Conservation (phyloP, 2,329 filamentous ascomycete genomes). For the Fusarium sp. region DNA sequence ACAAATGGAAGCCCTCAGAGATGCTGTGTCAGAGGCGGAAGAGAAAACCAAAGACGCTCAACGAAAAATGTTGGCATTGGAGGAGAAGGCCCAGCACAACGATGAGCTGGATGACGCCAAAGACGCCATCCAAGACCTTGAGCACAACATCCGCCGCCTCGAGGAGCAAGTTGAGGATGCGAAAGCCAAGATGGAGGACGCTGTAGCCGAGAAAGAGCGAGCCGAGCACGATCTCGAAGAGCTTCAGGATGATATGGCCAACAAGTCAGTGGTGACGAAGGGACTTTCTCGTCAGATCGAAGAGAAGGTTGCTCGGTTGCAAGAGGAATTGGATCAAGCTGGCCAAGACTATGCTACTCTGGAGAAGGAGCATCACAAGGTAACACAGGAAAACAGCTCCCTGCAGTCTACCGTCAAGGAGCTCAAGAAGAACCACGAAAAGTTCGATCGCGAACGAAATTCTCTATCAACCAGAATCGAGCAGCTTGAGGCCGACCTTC, state of each 20-base stretch:
- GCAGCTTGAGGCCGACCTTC: conserved; percentile 67
- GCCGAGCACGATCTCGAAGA: conserved; percentile 70
- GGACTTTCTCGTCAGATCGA: conserved; percentile 79
- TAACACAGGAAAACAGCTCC: conserved; percentile 57
- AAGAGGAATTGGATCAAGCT: conserved; percentile 69
- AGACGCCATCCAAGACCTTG: conserved; percentile 68
- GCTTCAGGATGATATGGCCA: conserved; percentile 79
- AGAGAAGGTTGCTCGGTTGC: conserved; percentile 72
- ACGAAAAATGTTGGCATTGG: conserved; percentile 62
- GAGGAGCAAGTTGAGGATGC: conserved; percentile 65
- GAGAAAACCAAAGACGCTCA: conserved; percentile 68
- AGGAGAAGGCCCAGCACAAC: conserved; percentile 62
- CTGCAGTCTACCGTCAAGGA: conserved; percentile 57
- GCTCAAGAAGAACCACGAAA: conserved; percentile 47
- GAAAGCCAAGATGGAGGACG: conserved; percentile 64
- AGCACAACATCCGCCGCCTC: conserved; percentile 63
- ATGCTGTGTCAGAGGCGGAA: conserved; percentile 61
- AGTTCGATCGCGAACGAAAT: conserved; percentile 43
- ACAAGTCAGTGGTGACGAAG: conserved; percentile 81
- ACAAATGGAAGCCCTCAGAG: conserved; percentile 68
- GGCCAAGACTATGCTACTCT: conserved; percentile 61
- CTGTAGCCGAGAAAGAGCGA: conserved; percentile 63
- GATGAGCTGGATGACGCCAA: conserved; percentile 66
- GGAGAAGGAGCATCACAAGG: conserved; percentile 60
- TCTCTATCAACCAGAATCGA: conserved; percentile 62